Percentiles rank a stretch among this genome's conserved stretches.
Conservation (phyloP, 129 eudicot genomes). For the Artemisia argyi region DNA sequence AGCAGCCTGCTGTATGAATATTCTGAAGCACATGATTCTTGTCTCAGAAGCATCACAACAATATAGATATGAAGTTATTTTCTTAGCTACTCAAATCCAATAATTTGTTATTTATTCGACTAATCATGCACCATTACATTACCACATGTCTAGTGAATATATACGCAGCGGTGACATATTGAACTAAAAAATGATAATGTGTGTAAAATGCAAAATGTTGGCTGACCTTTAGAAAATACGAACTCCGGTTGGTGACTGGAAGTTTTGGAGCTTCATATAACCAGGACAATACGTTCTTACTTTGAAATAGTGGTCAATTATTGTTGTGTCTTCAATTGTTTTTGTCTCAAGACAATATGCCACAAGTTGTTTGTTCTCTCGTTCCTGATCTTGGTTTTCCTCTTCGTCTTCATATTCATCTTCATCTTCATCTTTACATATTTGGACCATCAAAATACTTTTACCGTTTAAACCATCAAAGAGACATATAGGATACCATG, state of each 20-base stretch:
- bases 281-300: neutral
- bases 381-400: no score
- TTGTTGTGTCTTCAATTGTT: neutral
- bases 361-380: neutral
- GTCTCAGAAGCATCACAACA: no score
- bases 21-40: no score
- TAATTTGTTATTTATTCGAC: no score
- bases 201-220: neutral
- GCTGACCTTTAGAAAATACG: neutral
- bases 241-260: neutral
- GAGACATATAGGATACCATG: neutral
- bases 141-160: no score
- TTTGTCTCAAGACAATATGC: slow-evolving; percentile 2
- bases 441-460: neutral
- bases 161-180: no score
- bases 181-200: no score
- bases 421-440: neutral
- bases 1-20: no score
- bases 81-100: no score
- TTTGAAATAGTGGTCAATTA: neutral
- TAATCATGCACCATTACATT: no score
- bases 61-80: no score
- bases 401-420: no score
- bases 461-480: neutral
- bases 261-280: neutral